Conservation (phyloP, 23 red algal genomes). For the Gracilaria domingensis region DNA sequence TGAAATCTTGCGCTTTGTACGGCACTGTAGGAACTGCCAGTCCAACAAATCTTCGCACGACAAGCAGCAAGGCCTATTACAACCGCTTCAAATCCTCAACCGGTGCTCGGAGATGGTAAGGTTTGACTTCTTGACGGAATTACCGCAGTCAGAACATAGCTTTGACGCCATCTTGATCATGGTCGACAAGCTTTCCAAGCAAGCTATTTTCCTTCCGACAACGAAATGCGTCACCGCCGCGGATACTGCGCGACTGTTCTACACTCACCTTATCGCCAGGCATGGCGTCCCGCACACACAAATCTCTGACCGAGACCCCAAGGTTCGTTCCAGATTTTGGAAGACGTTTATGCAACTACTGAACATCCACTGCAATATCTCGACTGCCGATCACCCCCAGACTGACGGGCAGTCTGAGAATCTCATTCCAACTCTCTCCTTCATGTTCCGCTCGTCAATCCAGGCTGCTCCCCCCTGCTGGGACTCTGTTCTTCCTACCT, state of each 20-base stretch:
- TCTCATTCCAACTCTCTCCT: neutral
- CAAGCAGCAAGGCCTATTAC: neutral
- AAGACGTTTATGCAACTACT: neutral
- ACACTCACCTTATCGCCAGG: neutral
- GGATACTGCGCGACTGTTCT: neutral
- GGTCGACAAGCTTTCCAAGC: neutral
- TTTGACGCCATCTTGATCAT: conserved; percentile 10
- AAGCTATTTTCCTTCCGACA: neutral
- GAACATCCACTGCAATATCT: neutral
- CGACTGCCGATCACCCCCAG: conserved; percentile 2
- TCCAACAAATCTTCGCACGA: neutral
- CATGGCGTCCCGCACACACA: conserved; percentile 17
- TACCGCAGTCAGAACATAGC: neutral
- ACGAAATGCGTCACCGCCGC: neutral
- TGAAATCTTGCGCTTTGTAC: neutral
- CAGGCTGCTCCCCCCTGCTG: neutral
- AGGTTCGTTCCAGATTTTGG: conserved; percentile 4
- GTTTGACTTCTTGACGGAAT: conserved; percentile 20
- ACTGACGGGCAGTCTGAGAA: conserved; percentile 10
- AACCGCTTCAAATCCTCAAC: conserved; percentile 7
- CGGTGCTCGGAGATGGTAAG: conserved; percentile 28
- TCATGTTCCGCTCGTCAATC: neutral
- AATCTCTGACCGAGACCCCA: conserved; percentile 4
- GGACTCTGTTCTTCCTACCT: neutral
- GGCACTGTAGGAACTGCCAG: neutral